These are phyloP conservation scores for Fusarium torulosum DNA, from an alignment of 2,329 filamentous ascomycete genomes.

Conservation along the genomic window DNA sequence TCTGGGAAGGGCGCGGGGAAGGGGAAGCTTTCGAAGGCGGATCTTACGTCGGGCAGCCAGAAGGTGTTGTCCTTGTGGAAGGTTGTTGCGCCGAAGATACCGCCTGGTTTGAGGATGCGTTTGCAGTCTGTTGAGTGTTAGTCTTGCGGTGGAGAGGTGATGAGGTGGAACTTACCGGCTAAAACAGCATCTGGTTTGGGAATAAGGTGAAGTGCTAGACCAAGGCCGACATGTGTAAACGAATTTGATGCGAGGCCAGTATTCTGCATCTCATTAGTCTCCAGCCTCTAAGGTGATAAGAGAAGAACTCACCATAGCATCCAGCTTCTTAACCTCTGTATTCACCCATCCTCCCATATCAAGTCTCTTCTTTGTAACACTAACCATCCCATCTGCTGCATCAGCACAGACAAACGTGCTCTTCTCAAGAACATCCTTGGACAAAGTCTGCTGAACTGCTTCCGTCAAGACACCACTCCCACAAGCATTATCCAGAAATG, in stretches of 20 bases:
- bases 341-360: conserved; percentile 60
- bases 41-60: conserved; percentile 56
- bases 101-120: conserved; percentile 56
- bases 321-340: conserved; percentile 57
- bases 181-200: conserved; percentile 55
- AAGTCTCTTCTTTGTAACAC: conserved; percentile 55
- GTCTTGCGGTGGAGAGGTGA: background rate
- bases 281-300: fast-evolving
- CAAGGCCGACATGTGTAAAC: conserved; percentile 60
- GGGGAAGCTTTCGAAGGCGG: conserved; percentile 57
- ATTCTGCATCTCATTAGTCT: conserved; percentile 48
- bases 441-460: conserved; percentile 57
- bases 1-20: conserved; percentile 55
- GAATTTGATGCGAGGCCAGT: conserved; percentile 55
- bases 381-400: conserved; percentile 58
- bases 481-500: conserved; percentile 66
- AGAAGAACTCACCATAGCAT: conserved; percentile 59
- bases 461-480: conserved; percentile 64
- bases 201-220: conserved; percentile 62
- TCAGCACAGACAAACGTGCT: conserved; percentile 66
- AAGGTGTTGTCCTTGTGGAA: conserved; percentile 53
- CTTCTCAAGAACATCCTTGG: conserved; percentile 53
- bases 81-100: conserved; percentile 55
- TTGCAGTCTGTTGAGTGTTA: conserved; percentile 49
- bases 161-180: conserved; percentile 39